Conservation (phyloP, 352 stramenopile species). For the Stramenopiles sp. region DNA sequence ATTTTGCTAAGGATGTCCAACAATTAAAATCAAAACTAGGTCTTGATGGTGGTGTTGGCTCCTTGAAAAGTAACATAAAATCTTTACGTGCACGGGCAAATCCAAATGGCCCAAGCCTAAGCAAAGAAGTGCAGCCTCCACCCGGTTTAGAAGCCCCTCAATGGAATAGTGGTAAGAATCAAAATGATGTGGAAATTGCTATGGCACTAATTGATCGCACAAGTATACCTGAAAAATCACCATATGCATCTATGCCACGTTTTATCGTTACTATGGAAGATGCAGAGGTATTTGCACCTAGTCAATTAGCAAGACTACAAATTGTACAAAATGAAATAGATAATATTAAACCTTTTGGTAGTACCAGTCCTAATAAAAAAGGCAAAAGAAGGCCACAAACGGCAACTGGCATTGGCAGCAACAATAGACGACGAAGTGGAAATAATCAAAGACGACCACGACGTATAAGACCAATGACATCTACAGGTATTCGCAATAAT, state of each 20-base stretch:
- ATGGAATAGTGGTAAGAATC: not conserved
- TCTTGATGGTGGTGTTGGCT: not conserved
- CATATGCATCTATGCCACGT: not conserved
- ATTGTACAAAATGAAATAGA: too few relatives aligned
- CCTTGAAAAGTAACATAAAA: not conserved
- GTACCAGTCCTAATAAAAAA: too few relatives aligned
- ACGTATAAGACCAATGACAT: not conserved
- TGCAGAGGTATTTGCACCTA: too few relatives aligned
- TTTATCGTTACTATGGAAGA: not conserved
- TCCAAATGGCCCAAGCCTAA: not conserved
- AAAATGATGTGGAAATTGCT: not conserved
- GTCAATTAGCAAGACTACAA: too few relatives aligned
- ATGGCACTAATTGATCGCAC: not conserved
- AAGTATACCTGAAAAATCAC: not conserved
- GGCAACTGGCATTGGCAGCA: too few relatives aligned
- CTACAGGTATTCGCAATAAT: not conserved
- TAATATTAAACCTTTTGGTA: too few relatives aligned
- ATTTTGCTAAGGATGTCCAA: not conserved
- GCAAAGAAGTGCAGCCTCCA: not conserved
- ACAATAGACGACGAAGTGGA: not conserved
- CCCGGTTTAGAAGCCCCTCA: not conserved
- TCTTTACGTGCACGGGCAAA: not conserved
- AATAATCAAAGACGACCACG: not conserved
- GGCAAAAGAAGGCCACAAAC: not conserved
- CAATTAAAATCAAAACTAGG: not conserved